Evolutionary conservation across 805 yeast genomes (phyloP).

Genomic region (Candida orba): DNA sequence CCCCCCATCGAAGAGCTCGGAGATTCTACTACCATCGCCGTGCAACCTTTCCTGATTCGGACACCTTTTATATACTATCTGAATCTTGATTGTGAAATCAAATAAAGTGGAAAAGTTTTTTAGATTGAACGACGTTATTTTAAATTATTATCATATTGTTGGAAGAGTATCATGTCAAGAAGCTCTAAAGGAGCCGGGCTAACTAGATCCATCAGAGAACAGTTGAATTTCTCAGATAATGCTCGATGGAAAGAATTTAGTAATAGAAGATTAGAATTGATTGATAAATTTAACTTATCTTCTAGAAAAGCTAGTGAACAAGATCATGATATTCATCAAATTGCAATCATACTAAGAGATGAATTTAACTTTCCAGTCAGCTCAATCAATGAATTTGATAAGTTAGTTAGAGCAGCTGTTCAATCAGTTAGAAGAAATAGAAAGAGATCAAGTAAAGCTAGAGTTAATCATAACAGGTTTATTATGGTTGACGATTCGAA

Average conservation of each 20-base stretch:
- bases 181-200: conserved; percentile 26
- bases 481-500: conserved; percentile 13
- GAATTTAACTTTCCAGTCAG: conserved; percentile 69
- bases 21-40: too few relatives aligned
- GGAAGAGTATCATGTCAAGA: neutral
- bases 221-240: conserved; percentile 74
- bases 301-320: conserved; percentile 87
- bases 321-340: conserved; percentile 69
- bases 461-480: conserved; percentile 17
- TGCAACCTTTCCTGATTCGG: too few relatives aligned
- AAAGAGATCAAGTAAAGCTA: conserved; percentile 42
- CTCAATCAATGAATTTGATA: conserved; percentile 70
- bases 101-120: too few relatives aligned
- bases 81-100: too few relatives aligned
- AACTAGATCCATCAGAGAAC: conserved; percentile 35
- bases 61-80: too few relatives aligned
- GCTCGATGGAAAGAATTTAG: conserved; percentile 83
- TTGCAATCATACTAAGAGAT: conserved; percentile 66
- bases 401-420: conserved; percentile 85
- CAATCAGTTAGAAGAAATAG: conserved; percentile 89
- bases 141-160: too few relatives aligned
- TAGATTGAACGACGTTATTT: too few relatives aligned
- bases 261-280: conserved; percentile 82
- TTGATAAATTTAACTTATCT: conserved; percentile 58
- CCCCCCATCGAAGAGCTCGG: too few relatives aligned